These are phyloP conservation scores for Trichomonascaceae sp. DNA, from an alignment of 1,139 yeast species.

Conservation along the genomic window DNA sequence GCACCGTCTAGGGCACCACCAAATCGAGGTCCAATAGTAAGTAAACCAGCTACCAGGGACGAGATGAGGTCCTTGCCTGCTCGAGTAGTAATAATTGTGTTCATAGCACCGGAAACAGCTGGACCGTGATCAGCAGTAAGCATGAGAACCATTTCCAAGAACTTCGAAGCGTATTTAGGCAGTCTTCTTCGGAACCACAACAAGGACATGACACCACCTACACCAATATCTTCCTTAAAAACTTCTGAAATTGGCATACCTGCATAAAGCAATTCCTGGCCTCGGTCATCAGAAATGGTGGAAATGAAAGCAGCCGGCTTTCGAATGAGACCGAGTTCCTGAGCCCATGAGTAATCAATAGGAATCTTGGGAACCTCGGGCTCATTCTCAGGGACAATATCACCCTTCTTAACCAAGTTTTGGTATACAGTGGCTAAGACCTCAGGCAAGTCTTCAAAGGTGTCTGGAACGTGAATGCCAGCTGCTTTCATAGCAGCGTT, in stretches of 20 bases:
- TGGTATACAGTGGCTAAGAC: conserved; percentile 35
- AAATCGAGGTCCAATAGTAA: conserved; percentile 42
- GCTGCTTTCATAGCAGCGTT: conserved; percentile 43
- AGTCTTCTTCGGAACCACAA: conserved; percentile 43
- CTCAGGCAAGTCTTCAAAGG: conserved; percentile 43
- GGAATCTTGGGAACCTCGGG: conserved; percentile 45
- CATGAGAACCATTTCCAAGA: conserved; percentile 44
- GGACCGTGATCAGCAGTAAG: conserved; percentile 46
- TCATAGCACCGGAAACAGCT: conserved; percentile 45
- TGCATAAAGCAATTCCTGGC: conserved; percentile 42
- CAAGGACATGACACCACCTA: conserved; percentile 44
- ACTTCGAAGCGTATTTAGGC: conserved; percentile 41
- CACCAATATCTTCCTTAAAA: conserved; percentile 43
- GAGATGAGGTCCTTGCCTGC: conserved; percentile 45
- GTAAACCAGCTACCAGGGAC: conserved; percentile 40
- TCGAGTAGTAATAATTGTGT: conserved; percentile 43
- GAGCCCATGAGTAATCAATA: conserved; percentile 44
- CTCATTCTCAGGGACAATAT: conserved; percentile 36
- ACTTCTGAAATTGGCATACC: conserved; percentile 44
- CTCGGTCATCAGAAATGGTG: conserved; percentile 44
- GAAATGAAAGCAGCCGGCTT: conserved; percentile 45
- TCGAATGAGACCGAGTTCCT: conserved; percentile 42
- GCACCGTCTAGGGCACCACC: conserved; percentile 47
- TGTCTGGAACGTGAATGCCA: conserved; percentile 41
- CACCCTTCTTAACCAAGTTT: conserved; percentile 34